Conservation (phyloP, 2,329 filamentous ascomycete genomes). For the Alternaria triticimaculans region DNA sequence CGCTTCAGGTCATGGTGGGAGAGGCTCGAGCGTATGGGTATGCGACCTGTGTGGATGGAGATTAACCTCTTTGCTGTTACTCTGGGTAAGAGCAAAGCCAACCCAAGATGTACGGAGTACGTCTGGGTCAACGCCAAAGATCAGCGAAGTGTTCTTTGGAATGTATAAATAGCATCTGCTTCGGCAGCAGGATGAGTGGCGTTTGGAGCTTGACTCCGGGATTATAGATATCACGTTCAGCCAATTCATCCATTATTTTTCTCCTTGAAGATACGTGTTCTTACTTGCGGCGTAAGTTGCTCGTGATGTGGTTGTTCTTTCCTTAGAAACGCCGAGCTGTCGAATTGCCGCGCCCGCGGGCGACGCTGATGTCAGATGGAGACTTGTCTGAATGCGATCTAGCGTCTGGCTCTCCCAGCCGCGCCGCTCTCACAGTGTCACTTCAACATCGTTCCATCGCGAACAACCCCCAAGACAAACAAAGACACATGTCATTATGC, state of each 20-base stretch:
- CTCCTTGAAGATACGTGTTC: neutral
- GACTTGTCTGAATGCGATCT: neutral
- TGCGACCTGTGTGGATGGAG: conserved; percentile 45
- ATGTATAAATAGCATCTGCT: conserved; percentile 8
- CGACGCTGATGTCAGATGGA: neutral
- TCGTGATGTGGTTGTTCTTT: neutral
- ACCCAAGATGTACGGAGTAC: conserved; percentile 43
- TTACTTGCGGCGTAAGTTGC: neutral
- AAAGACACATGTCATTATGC: neutral
- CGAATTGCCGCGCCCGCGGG: neutral
- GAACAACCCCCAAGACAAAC: neutral
- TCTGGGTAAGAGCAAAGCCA: conserved; percentile 30
- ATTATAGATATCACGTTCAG: neutral
- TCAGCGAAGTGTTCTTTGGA: conserved; percentile 37
- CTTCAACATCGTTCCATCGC: neutral
- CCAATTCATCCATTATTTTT: neutral
- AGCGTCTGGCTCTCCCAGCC: neutral
- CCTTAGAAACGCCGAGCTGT: neutral
- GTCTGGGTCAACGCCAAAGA: conserved; percentile 45
- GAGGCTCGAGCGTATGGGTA: conserved; percentile 42
- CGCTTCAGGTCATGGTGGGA: conserved; percentile 44
- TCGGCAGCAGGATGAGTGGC: neutral
- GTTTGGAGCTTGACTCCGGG: neutral
- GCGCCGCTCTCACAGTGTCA: neutral
- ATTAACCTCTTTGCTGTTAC: conserved; percentile 44